Percentiles rank a stretch among this genome's conserved stretches.
phyloP scores from a whole-genome alignment of 1,284 basidiomycete genomes.

The Ganoderma leucocontextum region DNA sequence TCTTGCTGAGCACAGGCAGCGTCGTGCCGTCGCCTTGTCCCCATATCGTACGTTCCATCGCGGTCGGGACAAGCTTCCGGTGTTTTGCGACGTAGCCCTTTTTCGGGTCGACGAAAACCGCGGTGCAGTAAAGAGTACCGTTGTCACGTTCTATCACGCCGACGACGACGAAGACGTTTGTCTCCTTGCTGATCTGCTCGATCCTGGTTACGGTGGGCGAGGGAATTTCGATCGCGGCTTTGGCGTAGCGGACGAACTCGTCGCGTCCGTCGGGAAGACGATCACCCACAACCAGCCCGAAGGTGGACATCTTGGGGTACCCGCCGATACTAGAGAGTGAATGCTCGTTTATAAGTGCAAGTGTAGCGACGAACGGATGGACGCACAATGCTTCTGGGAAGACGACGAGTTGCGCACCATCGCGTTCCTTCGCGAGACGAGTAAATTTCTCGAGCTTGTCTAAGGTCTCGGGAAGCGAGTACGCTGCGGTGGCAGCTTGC shows the following conservation, averaged over 20 bases:
- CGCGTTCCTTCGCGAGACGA: conserved; percentile 57
- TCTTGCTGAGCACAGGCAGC: conserved; percentile 42
- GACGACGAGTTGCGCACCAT: conserved; percentile 64
- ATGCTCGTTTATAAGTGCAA: neutral
- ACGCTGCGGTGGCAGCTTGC: conserved; percentile 60
- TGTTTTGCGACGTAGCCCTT: conserved; percentile 71
- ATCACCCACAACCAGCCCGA: conserved; percentile 65
- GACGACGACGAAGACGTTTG: conserved; percentile 68
- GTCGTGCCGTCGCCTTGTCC: conserved; percentile 56
- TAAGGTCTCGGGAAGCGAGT: conserved; percentile 60
- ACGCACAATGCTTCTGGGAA: conserved; percentile 80
- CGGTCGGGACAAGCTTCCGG: conserved; percentile 80
- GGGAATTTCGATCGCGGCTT: conserved; percentile 65
- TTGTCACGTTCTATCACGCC: conserved; percentile 74
- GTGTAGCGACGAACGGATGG: conserved; percentile 11
- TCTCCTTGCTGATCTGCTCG: conserved; percentile 59
- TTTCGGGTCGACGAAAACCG: conserved; percentile 66
- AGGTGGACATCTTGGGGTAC: conserved; percentile 70
- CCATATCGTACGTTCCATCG: conserved; percentile 75
- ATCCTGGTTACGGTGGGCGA: conserved; percentile 57
- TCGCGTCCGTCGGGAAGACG: conserved; percentile 63
- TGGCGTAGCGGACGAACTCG: conserved; percentile 65
- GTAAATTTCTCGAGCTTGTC: conserved; percentile 63
- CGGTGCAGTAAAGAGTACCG: conserved; percentile 78
- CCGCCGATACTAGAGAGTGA: conserved; percentile 62